phyloP scores from a whole-genome alignment of 441 rosid species.

The Pelargonium fulgidum region DNA sequence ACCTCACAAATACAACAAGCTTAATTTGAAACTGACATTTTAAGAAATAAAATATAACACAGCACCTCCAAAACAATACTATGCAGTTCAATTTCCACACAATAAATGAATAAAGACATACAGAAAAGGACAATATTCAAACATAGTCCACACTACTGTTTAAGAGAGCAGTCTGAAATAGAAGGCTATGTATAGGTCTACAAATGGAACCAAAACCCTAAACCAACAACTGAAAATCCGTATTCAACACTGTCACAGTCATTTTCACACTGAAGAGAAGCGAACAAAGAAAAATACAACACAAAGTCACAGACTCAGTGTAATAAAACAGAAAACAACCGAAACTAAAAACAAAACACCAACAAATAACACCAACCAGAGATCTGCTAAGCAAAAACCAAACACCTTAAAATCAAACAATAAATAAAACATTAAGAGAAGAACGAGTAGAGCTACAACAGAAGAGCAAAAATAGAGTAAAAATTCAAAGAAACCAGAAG shows the following conservation, averaged over 20 bases:
- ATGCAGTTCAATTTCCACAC: neutral
- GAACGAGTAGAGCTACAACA: neutral
- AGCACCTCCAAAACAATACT: neutral
- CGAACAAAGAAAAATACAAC: neutral
- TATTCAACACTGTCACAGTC: neutral
- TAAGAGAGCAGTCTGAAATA: neutral
- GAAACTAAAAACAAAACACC: too few relatives aligned
- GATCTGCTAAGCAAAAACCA: neutral
- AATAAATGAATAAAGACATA: neutral
- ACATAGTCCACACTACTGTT: neutral
- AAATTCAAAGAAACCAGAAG: neutral
- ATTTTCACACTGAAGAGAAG: conserved; percentile 6
- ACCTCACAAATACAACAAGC: neutral
- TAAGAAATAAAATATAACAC: neutral
- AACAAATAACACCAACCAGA: neutral
- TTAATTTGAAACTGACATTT: neutral
- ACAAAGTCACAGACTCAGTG: conserved; percentile 2
- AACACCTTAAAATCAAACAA: too few relatives aligned
- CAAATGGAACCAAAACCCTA: neutral
- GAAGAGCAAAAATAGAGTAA: neutral
- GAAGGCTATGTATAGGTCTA: too few relatives aligned
- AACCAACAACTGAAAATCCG: neutral
- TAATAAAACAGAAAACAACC: neutral
- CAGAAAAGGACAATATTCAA: conserved; percentile 1
- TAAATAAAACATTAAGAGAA: too few relatives aligned